Evolutionary conservation across 192 early-diverging fungal species (phyloP).

Genomic region (Geranomyces variabilis): DNA sequence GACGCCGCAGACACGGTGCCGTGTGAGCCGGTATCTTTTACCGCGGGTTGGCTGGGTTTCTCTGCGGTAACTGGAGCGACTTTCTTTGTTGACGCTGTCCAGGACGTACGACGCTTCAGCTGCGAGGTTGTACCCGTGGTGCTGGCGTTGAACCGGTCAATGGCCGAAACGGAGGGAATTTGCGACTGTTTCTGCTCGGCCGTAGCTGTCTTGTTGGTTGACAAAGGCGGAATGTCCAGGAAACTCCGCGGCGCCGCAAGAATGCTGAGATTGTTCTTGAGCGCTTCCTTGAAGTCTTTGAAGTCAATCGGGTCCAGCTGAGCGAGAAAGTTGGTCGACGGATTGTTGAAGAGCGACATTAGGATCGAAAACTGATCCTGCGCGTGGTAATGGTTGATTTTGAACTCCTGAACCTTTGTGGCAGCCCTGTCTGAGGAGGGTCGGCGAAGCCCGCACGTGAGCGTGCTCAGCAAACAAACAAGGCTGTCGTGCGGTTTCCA

Average conservation of each 20-base stretch:
- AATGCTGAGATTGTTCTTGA: slow-evolving; percentile 20
- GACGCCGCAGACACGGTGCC: not conserved
- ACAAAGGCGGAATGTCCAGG: slow-evolving; percentile 15
- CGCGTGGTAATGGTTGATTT: not conserved
- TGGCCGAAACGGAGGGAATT: not conserved
- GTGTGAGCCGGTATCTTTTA: not conserved
- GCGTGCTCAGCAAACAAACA: slow-evolving; percentile 5
- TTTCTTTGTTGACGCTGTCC: not conserved
- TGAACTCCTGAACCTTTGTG: not conserved
- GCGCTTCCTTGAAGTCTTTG: slow-evolving; percentile 24
- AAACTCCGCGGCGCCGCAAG: slow-evolving; percentile 9
- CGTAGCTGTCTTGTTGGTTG: not conserved
- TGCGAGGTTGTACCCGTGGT: not conserved
- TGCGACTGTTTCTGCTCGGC: not conserved
- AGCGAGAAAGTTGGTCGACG: slow-evolving; percentile 25
- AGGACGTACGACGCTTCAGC: not conserved
- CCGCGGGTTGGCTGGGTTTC: not conserved
- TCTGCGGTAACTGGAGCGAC: not conserved
- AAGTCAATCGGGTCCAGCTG: slow-evolving; percentile 20
- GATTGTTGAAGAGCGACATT: slow-evolving; percentile 23
- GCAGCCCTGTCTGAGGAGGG: not conserved
- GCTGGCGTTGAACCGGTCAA: slow-evolving; percentile 4
- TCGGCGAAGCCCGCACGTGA: not conserved
- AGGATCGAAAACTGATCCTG: slow-evolving; percentile 18
- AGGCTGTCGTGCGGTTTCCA: not conserved